Percentiles rank a stretch among this genome's conserved stretches.
phyloP scores from a whole-genome alignment of 768 basidiomycete genomes.

The Tricholoma furcatifolium region DNA sequence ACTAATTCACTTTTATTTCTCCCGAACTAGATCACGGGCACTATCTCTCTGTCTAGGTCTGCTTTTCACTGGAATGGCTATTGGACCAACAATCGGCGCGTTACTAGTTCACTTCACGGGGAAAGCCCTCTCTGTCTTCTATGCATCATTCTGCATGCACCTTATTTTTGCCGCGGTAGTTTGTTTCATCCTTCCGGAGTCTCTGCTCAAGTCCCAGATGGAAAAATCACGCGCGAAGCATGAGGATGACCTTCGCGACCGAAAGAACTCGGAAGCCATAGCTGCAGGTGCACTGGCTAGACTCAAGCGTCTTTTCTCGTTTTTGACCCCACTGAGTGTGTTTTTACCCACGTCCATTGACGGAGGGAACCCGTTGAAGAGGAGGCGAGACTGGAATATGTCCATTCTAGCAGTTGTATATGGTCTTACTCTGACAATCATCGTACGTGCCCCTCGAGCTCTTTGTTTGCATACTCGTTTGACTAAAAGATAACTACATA shows the following conservation, averaged over 20 bases:
- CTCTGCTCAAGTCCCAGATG: constrained; percentile 56
- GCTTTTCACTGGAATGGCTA: constrained; percentile 68
- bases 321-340: constrained; percentile 70
- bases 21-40: constrained; percentile 48
- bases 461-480: not conserved
- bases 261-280: constrained; percentile 7
- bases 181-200: constrained; percentile 75
- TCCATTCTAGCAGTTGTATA: constrained; percentile 52
- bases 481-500: constrained; percentile 23
- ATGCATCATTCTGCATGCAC: constrained; percentile 53
- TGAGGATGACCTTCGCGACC: constrained; percentile 27
- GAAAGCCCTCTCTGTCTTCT: constrained; percentile 66
- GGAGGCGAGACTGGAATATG: constrained; percentile 61
- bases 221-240: constrained; percentile 35
- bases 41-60: constrained; percentile 70
- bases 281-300: constrained; percentile 31
- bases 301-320: constrained; percentile 50
- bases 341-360: constrained; percentile 46
- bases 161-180: constrained; percentile 45
- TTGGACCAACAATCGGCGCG: constrained; percentile 75
- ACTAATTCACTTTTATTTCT: not conserved
- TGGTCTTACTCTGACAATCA: constrained; percentile 45
- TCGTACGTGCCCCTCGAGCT: constrained; percentile 34
- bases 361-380: constrained; percentile 37
- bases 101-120: constrained; percentile 59